phyloP scores from a whole-genome alignment of 2,329 filamentous ascomycete species.

The Monilinia vaccinii-corymbosi region DNA sequence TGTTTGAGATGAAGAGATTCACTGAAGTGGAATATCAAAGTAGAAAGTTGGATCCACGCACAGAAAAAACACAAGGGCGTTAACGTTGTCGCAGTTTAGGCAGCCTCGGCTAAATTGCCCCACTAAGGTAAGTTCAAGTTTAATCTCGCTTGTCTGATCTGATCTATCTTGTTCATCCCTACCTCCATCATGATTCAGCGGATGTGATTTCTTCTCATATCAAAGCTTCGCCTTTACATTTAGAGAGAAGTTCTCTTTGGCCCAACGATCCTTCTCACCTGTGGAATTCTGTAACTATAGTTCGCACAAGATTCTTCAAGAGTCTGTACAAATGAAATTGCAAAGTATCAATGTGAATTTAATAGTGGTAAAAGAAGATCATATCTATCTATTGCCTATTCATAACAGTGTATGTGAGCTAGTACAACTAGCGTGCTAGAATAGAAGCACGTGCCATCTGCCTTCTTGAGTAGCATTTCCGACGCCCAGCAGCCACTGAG shows the following conservation, averaged over 20 bases:
- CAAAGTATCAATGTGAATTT: not conserved
- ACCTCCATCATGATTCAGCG: not conserved
- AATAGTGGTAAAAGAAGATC: no score
- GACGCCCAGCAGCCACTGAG: no score
- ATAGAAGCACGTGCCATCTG: no score
- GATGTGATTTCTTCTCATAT: not conserved
- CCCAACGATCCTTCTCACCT: rapidly evolving
- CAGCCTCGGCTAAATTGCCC: not conserved
- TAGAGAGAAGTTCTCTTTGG: not conserved
- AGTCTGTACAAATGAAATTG: no score
- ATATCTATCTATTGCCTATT: no score
- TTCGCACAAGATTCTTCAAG: not conserved
- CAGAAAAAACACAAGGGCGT: not conserved
- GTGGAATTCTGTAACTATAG: not conserved
- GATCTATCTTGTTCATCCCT: not conserved
- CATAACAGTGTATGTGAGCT: no score
- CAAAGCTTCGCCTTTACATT: no score
- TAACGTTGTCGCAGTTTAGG: not conserved
- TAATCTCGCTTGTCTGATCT: not conserved
- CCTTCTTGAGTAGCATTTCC: no score
- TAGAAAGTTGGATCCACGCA: not conserved
- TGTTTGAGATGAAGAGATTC: not conserved
- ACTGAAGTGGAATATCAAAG: not conserved
- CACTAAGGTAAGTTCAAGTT: no score
- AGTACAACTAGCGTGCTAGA: no score